Base-by-base conservation (phyloP, 139 green algal genomes). In the Picochlorum costavermella region DNA sequence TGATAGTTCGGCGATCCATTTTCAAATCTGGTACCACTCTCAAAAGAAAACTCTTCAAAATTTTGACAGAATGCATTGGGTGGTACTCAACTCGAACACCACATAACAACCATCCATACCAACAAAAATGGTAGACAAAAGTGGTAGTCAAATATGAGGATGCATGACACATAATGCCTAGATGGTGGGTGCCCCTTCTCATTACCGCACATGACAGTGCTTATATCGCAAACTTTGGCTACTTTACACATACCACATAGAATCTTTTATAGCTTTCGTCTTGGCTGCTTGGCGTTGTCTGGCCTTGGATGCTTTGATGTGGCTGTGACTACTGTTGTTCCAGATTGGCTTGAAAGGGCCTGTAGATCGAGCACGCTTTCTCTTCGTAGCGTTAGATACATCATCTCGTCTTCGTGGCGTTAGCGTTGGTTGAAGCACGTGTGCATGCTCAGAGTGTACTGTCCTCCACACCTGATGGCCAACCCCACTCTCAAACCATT, bases 41-140 rank as follows among this genome's bases (percentile, higher is more conserved):
- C 46, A 53, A 53, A 53, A 2, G 46, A 53, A 53, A 53, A 53
- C 0, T 53, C 46, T 53, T 53, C 3, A 2, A 53, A 53, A 53
- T 20, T 53, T 53, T 53, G 46, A 53, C 17, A 53, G 46, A 53
- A 53, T 53, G 46, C 46, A 53, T 53, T 53, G 46, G 46, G 46
- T 53, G 14, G 46, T 25, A 53, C 46, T 53, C 46, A 25, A 53
- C 46, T 53, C 46, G 46, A 53, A 53, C 46, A 53, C 8, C 46
- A 53, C 1, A 53, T 53, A 53, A 53, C 14, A 53, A 53, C 14
- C 46, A 53, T 53, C 46, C 0, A 53, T 53, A 53, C 46, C 46
- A 53, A 53, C 46, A 53, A 53, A 51, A 53, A 53, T 26, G 46
- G 46, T 53, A 53, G 46, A 25, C 46, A 53, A 53, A 53, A 53